Percentiles rank a stretch among this genome's conserved stretches.
Conservation (phyloP, 148 eudicot genomes). For the Arctostaphylos glauca region DNA sequence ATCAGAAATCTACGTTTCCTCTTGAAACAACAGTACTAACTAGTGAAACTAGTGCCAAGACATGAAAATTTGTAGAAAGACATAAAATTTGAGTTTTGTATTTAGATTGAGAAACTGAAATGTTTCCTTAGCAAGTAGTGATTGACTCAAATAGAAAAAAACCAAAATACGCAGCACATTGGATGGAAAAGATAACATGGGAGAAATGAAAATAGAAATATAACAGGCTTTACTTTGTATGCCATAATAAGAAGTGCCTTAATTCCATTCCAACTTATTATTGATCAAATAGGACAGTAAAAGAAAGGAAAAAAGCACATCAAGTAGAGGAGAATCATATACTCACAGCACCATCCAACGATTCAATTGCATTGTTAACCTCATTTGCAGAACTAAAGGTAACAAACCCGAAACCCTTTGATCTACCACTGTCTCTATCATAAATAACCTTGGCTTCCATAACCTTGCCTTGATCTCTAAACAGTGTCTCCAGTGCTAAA, state of each 20-base stretch:
- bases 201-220: not conserved
- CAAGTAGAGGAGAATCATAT: conserved; percentile 6
- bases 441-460: conserved; percentile 88
- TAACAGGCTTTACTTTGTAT: not conserved
- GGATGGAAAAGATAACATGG: not conserved
- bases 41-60: not conserved
- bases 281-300: not conserved
- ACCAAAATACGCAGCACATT: not conserved
- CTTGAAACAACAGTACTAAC: not conserved
- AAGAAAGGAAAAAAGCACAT: not conserved
- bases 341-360: conserved; percentile 82
- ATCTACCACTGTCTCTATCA: conserved; percentile 92
- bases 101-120: not conserved
- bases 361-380: conserved; percentile 75
- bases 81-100: not conserved
- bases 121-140: not conserved
- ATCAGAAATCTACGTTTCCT: not conserved
- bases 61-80: not conserved
- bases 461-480: conserved; percentile 78
- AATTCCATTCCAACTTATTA: not conserved
- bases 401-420: conserved; percentile 96
- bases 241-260: not conserved
- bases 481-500: conserved; percentile 59
- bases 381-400: conserved; percentile 68
- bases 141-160: not conserved